A percentile compares a stretch with the other conserved stretches of the same genome.
These are phyloP conservation scores for Stachybotrys chlorohalonatus DNA, from an alignment of 2,329 filamentous ascomycete genomes.

Conservation along the genomic window DNA sequence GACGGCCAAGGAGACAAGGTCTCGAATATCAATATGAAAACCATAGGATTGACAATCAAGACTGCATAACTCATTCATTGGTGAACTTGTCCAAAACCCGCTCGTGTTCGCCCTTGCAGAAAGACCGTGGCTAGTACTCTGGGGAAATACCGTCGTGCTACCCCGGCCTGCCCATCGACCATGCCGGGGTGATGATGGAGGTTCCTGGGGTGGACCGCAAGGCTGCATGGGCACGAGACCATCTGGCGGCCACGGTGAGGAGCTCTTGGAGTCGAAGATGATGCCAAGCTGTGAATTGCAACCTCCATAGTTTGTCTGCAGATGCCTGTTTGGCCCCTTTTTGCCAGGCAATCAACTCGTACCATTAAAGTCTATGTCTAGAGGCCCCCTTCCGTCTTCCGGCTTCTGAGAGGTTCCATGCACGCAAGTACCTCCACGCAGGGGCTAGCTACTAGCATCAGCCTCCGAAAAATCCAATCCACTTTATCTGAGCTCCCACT, in stretches of 20 bases:
- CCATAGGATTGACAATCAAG: no score
- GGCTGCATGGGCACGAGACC: slow-evolving; percentile 1
- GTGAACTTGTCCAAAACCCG: no score
- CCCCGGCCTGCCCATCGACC: background rate
- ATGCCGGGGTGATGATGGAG: background rate
- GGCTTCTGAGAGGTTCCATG: background rate
- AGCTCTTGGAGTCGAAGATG: no score
- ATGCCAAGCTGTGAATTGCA: no score
- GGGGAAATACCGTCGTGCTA: background rate
- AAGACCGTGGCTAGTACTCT: background rate
- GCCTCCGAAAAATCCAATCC: slow-evolving; percentile 3
- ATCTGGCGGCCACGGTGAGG: background rate
- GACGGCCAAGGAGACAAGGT: no score
- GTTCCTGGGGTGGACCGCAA: background rate
- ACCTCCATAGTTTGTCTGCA: no score
- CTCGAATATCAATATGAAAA: no score
- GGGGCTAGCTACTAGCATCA: slow-evolving; percentile 1
- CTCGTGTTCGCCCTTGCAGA: no score
- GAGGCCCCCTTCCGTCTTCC: slow-evolving; percentile 1
- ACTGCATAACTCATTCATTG: no score
- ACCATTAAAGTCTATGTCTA: background rate
- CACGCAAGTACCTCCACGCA: background rate
- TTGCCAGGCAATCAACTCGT: no score
- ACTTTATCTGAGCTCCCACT: background rate
- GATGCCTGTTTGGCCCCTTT: no score